A percentile compares a stretch with the other conserved stretches of the same genome.
These are phyloP conservation scores for Aegle marmelos DNA, from an alignment of 345 rosid genomes.

Conservation along the genomic window DNA sequence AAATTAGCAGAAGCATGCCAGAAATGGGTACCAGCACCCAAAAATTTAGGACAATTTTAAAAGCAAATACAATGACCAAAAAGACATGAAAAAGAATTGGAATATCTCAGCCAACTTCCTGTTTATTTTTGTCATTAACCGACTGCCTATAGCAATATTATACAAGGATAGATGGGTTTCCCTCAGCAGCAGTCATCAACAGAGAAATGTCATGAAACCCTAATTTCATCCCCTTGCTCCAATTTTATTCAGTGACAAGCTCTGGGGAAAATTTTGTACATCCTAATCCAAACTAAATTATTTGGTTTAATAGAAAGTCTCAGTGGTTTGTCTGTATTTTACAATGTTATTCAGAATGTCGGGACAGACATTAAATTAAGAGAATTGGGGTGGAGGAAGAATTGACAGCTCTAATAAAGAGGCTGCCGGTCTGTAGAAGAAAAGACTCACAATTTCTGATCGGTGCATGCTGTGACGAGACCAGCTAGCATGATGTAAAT, in stretches of 20 bases:
- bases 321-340: neutral
- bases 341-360: neutral
- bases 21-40: neutral
- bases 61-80: neutral
- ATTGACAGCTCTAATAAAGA: neutral
- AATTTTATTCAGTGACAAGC: neutral
- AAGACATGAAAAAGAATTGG: neutral
- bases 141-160: neutral
- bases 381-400: neutral
- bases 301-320: neutral
- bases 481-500: constrained; percentile 80
- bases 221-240: neutral
- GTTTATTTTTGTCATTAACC: neutral
- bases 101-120: neutral
- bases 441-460: constrained; percentile 76
- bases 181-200: neutral
- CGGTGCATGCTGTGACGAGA: constrained; percentile 87
- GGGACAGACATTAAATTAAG: constrained; percentile 2
- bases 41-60: neutral
- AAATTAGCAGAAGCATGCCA: neutral
- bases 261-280: neutral
- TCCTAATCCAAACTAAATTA: neutral
- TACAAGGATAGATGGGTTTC: neutral
- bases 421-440: neutral
- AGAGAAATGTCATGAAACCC: neutral